phyloP scores from a whole-genome alignment of 2,329 filamentous ascomycete genomes.

The Paecilomyces formosus region DNA sequence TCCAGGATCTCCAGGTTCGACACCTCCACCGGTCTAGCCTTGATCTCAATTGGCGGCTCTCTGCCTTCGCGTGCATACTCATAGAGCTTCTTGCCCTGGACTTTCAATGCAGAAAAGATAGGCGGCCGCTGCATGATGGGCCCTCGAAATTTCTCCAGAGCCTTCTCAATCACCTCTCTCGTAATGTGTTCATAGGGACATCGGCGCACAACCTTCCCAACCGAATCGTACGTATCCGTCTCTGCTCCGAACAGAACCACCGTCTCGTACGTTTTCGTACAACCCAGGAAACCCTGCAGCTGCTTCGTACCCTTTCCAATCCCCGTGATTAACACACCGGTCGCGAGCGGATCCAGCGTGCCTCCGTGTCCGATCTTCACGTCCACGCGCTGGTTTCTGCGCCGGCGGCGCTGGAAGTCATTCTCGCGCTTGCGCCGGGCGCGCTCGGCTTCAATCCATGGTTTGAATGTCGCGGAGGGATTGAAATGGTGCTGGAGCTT shows the following conservation, averaged over 20 bases:
- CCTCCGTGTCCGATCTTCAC: constrained; percentile 96
- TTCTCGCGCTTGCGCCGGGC: constrained; percentile 50
- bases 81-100: constrained; percentile 89
- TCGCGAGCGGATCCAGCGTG: constrained; percentile 88
- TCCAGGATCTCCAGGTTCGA: constrained; percentile 71
- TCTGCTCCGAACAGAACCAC: constrained; percentile 83
- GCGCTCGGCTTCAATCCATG: constrained; percentile 62
- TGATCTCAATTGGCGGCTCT: constrained; percentile 75
- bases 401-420: constrained; percentile 53
- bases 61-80: constrained; percentile 91
- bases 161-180: constrained; percentile 66
- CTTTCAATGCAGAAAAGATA: constrained; percentile 85
- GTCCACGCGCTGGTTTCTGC: constrained; percentile 55
- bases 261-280: constrained; percentile 90
- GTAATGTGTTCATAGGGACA: constrained; percentile 77
- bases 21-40: constrained; percentile 72
- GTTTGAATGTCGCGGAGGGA: constrained; percentile 68
- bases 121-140: constrained; percentile 85
- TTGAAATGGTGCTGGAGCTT: constrained; percentile 81
- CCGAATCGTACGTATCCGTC: constrained; percentile 85
- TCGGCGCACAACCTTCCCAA: constrained; percentile 73
- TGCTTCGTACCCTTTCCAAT: constrained; percentile 82
- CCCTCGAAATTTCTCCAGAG: constrained; percentile 67
- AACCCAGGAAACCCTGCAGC: constrained; percentile 69
- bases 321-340: constrained; percentile 83